Evolutionary conservation across 306 rosid genomes (phyloP).

Genomic region (Abrus pulchellus): DNA sequence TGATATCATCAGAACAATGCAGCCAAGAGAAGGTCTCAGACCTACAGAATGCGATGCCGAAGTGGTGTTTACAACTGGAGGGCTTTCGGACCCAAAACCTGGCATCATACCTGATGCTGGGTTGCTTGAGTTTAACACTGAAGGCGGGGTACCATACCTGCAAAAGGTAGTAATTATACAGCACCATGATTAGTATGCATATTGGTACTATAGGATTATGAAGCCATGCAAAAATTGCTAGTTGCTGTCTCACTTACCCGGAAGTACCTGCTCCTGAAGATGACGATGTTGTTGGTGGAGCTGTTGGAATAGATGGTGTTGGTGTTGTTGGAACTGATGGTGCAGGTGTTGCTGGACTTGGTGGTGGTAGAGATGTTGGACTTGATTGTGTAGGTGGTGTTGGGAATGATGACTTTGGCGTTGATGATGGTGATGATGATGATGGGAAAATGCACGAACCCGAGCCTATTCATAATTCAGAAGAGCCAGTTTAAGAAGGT

Average conservation of each 20-base stretch:
- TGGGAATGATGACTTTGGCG: constrained; percentile 50
- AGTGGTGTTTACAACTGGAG: constrained; percentile 63
- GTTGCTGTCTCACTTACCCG: constrained; percentile 56
- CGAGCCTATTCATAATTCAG: constrained; percentile 56
- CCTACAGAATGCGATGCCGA: constrained; percentile 54
- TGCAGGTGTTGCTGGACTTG: constrained; percentile 35
- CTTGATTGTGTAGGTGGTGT: constrained; percentile 51
- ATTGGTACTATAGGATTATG: neutral
- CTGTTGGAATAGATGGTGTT: constrained; percentile 9
- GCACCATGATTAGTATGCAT: constrained; percentile 38
- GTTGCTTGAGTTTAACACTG: constrained; percentile 72
- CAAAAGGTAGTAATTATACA: constrained; percentile 41
- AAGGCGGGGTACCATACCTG: constrained; percentile 78
- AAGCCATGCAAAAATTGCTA: neutral
- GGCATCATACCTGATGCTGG: constrained; percentile 68
- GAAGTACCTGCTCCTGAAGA: constrained; percentile 61
- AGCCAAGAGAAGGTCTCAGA: constrained; percentile 57
- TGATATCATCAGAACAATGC: constrained; percentile 50
- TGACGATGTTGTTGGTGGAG: constrained; percentile 53
- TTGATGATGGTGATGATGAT: constrained; percentile 47
- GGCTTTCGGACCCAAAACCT: constrained; percentile 58
- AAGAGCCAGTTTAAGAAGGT: constrained; percentile 21
- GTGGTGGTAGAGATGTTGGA: constrained; percentile 34
- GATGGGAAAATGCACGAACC: constrained; percentile 77
- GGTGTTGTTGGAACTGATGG: constrained; percentile 47